Evolutionary conservation across 2,329 filamentous ascomycete genomes (phyloP), one percentile per base, ranked within the genome.

Genomic region (Alternaria sp.): DNA sequence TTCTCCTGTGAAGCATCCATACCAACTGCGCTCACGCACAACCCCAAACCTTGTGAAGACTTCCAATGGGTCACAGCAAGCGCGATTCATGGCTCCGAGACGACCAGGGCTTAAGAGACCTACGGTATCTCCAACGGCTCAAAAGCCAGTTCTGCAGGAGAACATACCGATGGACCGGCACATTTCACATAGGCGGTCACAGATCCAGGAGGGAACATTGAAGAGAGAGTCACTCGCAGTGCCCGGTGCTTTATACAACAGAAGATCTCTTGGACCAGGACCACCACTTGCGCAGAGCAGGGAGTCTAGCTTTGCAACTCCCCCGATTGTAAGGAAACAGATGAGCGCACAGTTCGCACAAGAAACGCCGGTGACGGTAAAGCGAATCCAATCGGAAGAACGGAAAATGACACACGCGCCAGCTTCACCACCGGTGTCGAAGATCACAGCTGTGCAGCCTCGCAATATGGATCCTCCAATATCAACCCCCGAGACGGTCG

Each of bases 31-130:
- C 31, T 75, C 74, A 54, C 62, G 68, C 7, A 75, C 72, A 14
- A 74, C 72, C 24, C 66, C 74, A 1, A 76, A 72, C 51, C 61
- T 76, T 21, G 50, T 60, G n/a, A 69, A 67, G 14, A 29, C 29
- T 10, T 31, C 48, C n/a, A 54, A 54, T 26, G 61, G 64, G 37
- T 53, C 58, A 9, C 63, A 56, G n/a, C 28, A 52, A 29, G 54
- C 45, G 10, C 51, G 54, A 26, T 65, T 62, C 34, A 66, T 68
- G 58, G 57, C 61, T 28, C 62, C 68, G 14, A 69, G 66, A 39
- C 71, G 61, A 39, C 33, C 66, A 42, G 61, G 37, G 33, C 31
- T 63, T 33, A 67, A 64, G 54, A 58, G 40, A 13, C 29, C 56
- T 33, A 29, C 48, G 14, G 52, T 50, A 33, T 57, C 63, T 29